phyloP scores from a whole-genome alignment of 441 rosid genomes.

The Mallotus japonicus region DNA sequence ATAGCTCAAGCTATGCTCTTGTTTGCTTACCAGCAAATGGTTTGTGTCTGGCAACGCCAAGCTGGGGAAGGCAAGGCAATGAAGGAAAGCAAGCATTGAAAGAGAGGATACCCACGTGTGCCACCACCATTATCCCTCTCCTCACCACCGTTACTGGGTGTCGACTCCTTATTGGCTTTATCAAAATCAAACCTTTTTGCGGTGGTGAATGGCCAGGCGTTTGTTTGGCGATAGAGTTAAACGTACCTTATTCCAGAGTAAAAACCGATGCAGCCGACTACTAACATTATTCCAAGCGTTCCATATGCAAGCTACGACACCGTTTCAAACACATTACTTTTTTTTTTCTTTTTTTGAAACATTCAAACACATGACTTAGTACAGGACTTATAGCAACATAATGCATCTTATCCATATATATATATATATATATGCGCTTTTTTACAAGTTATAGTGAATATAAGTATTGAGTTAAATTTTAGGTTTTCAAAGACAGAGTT shows the following conservation, averaged over 20 bases:
- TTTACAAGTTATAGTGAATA: too few species aligned
- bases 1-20: neutral
- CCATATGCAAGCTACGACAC: too few species aligned
- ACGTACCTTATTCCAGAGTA: neutral
- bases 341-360: too few species aligned
- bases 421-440: too few species aligned
- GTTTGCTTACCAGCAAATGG: constrained; percentile 41
- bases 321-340: too few species aligned
- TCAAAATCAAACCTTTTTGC: neutral
- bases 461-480: too few species aligned
- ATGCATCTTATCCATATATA: too few species aligned
- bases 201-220: neutral
- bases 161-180: constrained; percentile 28
- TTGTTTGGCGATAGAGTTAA: constrained; percentile 12
- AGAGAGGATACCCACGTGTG: constrained; percentile 35
- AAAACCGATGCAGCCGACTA: neutral
- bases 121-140: constrained; percentile 32
- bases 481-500: too few species aligned
- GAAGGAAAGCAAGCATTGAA: constrained; percentile 35
- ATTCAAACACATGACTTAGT: too few species aligned
- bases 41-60: constrained; percentile 39
- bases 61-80: constrained; percentile 37
- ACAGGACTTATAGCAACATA: too few species aligned
- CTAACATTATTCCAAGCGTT: too few species aligned
- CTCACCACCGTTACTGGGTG: constrained; percentile 14